Evolutionary conservation across 2,329 filamentous ascomycete genomes (phyloP).

Genomic region (Penicillium brevicompactum): DNA sequence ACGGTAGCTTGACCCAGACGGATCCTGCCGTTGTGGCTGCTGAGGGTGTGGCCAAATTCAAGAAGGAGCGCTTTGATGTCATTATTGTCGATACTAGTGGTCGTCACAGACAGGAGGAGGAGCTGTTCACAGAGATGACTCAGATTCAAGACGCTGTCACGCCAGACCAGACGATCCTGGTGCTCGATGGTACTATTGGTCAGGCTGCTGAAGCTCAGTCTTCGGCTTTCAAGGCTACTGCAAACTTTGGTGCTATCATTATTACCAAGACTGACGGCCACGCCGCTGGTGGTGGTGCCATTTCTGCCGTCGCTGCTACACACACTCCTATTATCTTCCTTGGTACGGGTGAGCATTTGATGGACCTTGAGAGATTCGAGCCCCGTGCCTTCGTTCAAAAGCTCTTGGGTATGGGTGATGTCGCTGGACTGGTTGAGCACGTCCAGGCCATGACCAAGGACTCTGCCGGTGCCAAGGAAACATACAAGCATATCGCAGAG

Average conservation of each 20-base stretch:
- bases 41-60: slow-evolving; percentile 98
- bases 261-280: slow-evolving; percentile 99
- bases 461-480: slow-evolving; percentile 78
- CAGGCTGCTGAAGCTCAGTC: slow-evolving; percentile 94
- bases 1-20: slow-evolving; percentile 92
- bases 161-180: slow-evolving; percentile 97
- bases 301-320: slow-evolving; percentile 94
- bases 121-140: slow-evolving; percentile 95
- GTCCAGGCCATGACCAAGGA: slow-evolving; percentile 94
- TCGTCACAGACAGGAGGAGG: slow-evolving; percentile 90
- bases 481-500: slow-evolving; percentile 97
- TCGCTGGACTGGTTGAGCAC: slow-evolving; percentile 92
- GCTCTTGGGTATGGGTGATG: slow-evolving; percentile 94
- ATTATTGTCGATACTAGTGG: slow-evolving; percentile 98
- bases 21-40: slow-evolving; percentile 90
- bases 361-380: slow-evolving; percentile 90
- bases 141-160: slow-evolving; percentile 90
- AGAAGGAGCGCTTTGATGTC: slow-evolving; percentile 96
- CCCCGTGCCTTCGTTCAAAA: slow-evolving; percentile 93
- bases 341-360: slow-evolving; percentile 94
- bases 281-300: slow-evolving; percentile 92
- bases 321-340: slow-evolving; percentile 97
- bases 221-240: slow-evolving; percentile 94
- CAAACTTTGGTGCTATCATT: slow-evolving; percentile 96
- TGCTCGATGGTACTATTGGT: slow-evolving; percentile 93